These are phyloP conservation scores for Nakazawaea ernobii DNA, from an alignment of 805 yeast species.

Conservation along the genomic window DNA sequence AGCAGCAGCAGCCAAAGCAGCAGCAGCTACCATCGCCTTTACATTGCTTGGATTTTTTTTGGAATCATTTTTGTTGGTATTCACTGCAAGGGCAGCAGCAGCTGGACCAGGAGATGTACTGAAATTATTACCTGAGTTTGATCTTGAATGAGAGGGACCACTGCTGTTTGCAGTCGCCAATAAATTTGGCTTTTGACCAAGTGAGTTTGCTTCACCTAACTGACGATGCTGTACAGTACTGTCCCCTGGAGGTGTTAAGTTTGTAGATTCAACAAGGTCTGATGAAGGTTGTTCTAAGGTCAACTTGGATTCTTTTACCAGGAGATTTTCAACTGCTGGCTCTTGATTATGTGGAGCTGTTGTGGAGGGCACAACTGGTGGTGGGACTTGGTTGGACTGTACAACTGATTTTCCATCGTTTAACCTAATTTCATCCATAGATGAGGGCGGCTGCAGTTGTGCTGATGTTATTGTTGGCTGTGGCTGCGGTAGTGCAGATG, in stretches of 20 bases:
- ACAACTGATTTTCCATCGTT: too few species aligned
- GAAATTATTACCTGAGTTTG: constrained; percentile 15
- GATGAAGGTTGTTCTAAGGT: too few species aligned
- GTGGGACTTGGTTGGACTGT: too few species aligned
- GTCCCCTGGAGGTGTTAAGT: neutral
- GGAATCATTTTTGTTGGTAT: constrained; percentile 18
- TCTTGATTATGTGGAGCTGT: too few species aligned
- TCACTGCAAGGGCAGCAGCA: constrained; percentile 28
- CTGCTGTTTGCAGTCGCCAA: neutral
- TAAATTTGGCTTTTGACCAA: neutral
- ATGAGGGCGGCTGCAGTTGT: neutral
- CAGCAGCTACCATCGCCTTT: constrained; percentile 72
- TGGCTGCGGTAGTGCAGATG: constrained; percentile 2
- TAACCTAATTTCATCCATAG: too few species aligned
- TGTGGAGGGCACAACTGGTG: too few species aligned
- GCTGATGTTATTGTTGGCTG: neutral
- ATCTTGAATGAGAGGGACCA: constrained; percentile 7
- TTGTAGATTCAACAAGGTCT: too few species aligned
- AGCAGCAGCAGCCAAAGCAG: constrained; percentile 79
- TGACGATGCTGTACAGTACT: neutral
- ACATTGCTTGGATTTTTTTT: constrained; percentile 20
- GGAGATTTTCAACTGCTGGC: too few species aligned
- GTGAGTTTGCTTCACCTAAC: neutral
- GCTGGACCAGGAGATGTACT: constrained; percentile 33
- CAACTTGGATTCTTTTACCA: too few species aligned